Base-by-base conservation (phyloP, 1,284 basidiomycete genomes). In the Cryptococcus sp. region DNA sequence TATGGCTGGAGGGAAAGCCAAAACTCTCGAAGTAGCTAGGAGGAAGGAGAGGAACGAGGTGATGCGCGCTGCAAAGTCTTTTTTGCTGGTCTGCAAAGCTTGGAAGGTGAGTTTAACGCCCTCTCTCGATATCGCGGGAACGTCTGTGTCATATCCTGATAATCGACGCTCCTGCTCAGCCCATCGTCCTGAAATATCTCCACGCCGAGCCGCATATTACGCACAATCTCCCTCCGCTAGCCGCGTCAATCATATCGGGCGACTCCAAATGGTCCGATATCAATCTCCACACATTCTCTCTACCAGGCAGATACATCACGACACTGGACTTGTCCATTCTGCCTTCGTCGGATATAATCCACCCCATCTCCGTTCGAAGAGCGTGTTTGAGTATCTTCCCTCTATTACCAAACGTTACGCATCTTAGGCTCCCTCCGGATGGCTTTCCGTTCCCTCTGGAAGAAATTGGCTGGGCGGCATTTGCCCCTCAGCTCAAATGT, bases 231-330 rank as follows among this genome's bases (percentile, higher is more conserved):
- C 81, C 84, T 55, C 81, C 79, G 48, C 86, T 93, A 61, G 80
- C 84, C 10, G 63, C 78, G 23, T 81, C 80, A 23, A 81, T 93
- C 3, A 77, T 82, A 57, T 65, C 70, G 20, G 86, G 87, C 19
- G 91, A 93, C 64, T 82, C 85, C 66, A 84, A 83, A 69, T 93
- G 91, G 91, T 89, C 91, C 67, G 89, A 89, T 55, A 86, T 93
- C 59, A 84, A 89, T 53, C 83, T 90, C 46, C 90, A 90, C 68
- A 88, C 88, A 0, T 88, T 88, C 71, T 91, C 89, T 1, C 83
- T 86, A 0, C 91, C 91, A 1, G 91, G 90, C 25, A 84, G 91
- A 69, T 92, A 89, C 88, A 84, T 93, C 3, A 87, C 86, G 54
- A 75, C 75, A 5, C 80, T 93, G 23, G 86, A 92, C 71, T 77